Evolutionary conservation across 768 basidiomycete species (phyloP), one percentile per base, ranked within the genome.

Genomic region (Termitomyces sp.): DNA sequence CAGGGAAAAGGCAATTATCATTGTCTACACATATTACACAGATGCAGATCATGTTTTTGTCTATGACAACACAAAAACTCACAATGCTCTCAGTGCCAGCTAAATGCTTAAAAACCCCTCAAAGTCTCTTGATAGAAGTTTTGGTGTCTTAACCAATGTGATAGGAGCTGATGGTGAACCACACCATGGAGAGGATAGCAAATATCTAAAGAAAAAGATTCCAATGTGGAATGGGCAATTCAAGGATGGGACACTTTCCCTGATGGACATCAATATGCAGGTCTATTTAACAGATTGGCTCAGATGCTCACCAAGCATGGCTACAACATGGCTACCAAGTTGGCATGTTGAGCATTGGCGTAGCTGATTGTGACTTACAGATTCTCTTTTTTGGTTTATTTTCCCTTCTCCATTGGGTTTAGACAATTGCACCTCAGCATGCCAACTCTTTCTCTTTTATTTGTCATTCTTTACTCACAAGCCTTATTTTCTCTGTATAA

Each of bases 201-300:
- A 7, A 53, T 60, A 31, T 54, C 11, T 57, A 20, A 72, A 66
- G 41, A 56, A 27, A 15, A 68, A 68, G 52, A 54, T 68, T 27
- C 51, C n/a, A 0, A 79, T 80, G 76, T 54, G 47, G 3, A 54
- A 66, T 56, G 45, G 33, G 18, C 25, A 22, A 5, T 61, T 67
- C 48, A 15, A 36, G 63, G 57, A 73, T 61, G 68, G 73, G 1
- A 53, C 42, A 1, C 74, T 53, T 74, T 61, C 50, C 68, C 68
- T 1, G 55, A 54, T 0, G 64, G 70, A 48, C 53, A 74, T 18
- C 16, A 52, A 13, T 23, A n/a, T 18, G 50, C 58, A 3, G 70
- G 71, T 0, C n/a, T 60, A 0, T 76, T 74, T 63, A 77, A 77
- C 58, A 73, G 74, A 4, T 76, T 76, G 74, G 69, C 58, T 0